phyloP scores from a whole-genome alignment of 176 grass and related monocot species.

The Aegilops bicornis region DNA sequence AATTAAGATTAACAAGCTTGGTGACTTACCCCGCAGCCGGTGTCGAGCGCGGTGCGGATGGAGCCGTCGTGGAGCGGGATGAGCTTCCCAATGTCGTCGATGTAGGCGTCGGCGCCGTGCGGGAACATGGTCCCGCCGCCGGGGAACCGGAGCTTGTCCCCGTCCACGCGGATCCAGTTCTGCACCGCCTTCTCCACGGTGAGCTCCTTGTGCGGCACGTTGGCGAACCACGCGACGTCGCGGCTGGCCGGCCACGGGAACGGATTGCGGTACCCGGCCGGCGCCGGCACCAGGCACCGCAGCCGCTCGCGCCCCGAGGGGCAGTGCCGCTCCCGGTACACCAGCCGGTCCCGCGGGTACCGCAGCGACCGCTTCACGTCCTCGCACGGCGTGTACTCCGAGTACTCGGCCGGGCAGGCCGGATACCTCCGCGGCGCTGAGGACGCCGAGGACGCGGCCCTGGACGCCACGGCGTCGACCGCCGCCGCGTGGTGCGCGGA shows the following conservation, averaged over 20 bases:
- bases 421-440: conserved; percentile 32
- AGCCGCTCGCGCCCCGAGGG: conserved; percentile 48
- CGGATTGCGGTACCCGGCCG: conserved; percentile 42
- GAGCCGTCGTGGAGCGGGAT: conserved; percentile 57
- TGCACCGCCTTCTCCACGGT: conserved; percentile 74
- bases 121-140: conserved; percentile 83
- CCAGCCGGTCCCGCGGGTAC: conserved; percentile 74
- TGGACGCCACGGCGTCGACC: neutral
- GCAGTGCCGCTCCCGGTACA: conserved; percentile 95
- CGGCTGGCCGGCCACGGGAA: conserved; percentile 69
- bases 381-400: conserved; percentile 96
- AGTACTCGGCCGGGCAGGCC: conserved; percentile 61
- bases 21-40: conserved; percentile 57
- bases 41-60: conserved; percentile 67
- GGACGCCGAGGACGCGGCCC: neutral
- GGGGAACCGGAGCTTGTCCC: conserved; percentile 65
- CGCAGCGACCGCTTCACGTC: conserved; percentile 74
- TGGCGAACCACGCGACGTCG: conserved; percentile 65
- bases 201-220: conserved; percentile 79
- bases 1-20: neutral
- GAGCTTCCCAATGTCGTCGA: conserved; percentile 57
- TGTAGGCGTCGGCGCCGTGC: conserved; percentile 64
- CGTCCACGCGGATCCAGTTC: conserved; percentile 83
- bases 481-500: conserved; percentile 34
- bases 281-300: conserved; percentile 67